Conservation (phyloP, 2,329 filamentous ascomycete species). For the Aaosphaeria arxii region DNA sequence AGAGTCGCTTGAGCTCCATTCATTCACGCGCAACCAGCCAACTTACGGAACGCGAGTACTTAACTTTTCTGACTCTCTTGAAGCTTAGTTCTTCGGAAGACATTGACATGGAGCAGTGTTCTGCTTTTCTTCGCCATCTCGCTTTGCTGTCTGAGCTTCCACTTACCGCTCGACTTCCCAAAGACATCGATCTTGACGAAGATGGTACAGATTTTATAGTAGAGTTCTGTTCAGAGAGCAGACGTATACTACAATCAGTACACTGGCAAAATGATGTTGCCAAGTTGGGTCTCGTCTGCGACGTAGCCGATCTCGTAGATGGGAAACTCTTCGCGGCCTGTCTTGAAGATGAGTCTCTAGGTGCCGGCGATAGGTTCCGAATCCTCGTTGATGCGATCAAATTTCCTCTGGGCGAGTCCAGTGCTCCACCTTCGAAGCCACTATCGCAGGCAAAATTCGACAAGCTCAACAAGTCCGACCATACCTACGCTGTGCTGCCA, state of each 20-base stretch:
- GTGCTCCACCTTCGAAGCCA: neutral
- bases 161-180: constrained; percentile 38
- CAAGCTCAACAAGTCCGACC: constrained; percentile 1
- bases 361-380: constrained; percentile 2
- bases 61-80: constrained; percentile 29
- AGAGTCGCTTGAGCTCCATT: constrained; percentile 9
- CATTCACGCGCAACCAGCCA: constrained; percentile 14
- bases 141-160: constrained; percentile 41
- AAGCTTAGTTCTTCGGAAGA: constrained; percentile 29
- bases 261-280: constrained; percentile 33
- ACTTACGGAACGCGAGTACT: constrained; percentile 34
- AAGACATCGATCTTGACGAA: constrained; percentile 26
- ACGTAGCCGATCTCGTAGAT: constrained; percentile 56
- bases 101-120: constrained; percentile 25
- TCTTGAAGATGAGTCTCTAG: constrained; percentile 12
- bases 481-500: constrained; percentile 39
- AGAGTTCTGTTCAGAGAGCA: constrained; percentile 36
- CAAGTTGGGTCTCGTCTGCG: constrained; percentile 29
- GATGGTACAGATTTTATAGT: constrained; percentile 33
- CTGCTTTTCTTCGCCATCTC: constrained; percentile 44
- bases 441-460: neutral
- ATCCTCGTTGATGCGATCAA: constrained; percentile 7
- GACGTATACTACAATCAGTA: constrained; percentile 34
- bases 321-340: constrained; percentile 44
- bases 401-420: constrained; percentile 1